These are phyloP conservation scores for Carpediemonas membranifera DNA, from an alignment of 78 protist species.

Conservation along the genomic window DNA sequence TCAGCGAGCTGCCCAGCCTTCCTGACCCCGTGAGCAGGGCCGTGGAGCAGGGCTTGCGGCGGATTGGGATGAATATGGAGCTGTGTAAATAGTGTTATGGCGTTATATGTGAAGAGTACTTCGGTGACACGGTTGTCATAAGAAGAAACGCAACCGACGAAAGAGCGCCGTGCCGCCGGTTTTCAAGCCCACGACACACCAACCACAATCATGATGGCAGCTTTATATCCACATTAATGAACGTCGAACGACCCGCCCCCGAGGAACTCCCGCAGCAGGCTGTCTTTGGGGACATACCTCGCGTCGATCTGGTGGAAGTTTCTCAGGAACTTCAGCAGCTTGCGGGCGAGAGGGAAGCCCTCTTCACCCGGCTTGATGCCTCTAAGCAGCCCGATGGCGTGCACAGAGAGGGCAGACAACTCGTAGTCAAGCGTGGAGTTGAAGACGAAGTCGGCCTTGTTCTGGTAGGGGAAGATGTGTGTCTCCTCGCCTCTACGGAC, in stretches of 20 bases:
- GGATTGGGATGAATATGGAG: no score
- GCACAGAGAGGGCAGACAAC: slow-evolving; percentile 5
- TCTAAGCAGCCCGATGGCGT: slow-evolving; percentile 22
- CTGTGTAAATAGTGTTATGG: no score
- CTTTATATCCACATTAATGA: no score
- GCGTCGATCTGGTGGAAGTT: background rate
- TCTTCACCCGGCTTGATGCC: background rate
- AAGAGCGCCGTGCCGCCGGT: no score
- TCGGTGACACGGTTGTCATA: no score
- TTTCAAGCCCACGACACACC: no score
- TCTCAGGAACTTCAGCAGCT: slow-evolving; percentile 14
- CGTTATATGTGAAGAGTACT: no score
- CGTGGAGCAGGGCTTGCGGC: no score
- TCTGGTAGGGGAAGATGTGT: slow-evolving; percentile 31
- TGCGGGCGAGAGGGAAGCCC: slow-evolving; percentile 4
- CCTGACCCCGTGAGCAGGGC: no score
- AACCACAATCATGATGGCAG: no score
- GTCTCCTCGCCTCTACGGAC: slow-evolving; percentile 41
- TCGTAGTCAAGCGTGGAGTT: slow-evolving; percentile 45
- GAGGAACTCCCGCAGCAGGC: slow-evolving; percentile 41
- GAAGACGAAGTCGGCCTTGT: slow-evolving; percentile 25
- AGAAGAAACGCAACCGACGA: no score
- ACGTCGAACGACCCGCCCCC: slow-evolving; percentile 17
- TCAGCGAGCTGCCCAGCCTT: no score
- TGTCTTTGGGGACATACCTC: slow-evolving; percentile 3